phyloP scores from a whole-genome alignment of 768 basidiomycete species.

The Kwoniella newhampshirensis region DNA sequence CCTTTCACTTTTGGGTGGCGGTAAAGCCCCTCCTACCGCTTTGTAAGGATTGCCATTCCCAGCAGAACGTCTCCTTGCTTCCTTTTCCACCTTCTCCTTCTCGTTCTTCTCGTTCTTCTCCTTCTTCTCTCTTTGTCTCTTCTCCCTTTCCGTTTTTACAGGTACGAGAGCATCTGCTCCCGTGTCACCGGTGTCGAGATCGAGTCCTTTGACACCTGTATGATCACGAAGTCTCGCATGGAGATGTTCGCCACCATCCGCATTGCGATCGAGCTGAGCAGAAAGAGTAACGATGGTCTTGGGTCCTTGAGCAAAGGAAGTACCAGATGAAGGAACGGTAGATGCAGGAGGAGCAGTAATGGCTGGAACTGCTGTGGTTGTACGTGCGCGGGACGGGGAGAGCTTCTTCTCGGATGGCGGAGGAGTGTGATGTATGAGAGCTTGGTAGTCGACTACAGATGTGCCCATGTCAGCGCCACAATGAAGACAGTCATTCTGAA shows the following conservation, averaged over 20 bases:
- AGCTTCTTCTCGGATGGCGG: constrained; percentile 9
- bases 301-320: constrained; percentile 17
- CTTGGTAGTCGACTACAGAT: constrained; percentile 38
- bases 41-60: constrained; percentile 15
- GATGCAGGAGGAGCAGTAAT: constrained; percentile 1
- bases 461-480: constrained; percentile 6
- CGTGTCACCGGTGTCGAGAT: constrained; percentile 13
- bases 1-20: constrained; percentile 33
- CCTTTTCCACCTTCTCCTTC: constrained; percentile 16
- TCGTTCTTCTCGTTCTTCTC: constrained; percentile 31
- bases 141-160: constrained; percentile 12
- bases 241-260: constrained; percentile 30
- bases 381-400: neutral
- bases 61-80: neutral
- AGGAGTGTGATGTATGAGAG: constrained; percentile 28
- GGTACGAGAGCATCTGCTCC: neutral
- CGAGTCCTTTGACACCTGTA: constrained; percentile 21
- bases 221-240: constrained; percentile 33
- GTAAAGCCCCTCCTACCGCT: constrained; percentile 15
- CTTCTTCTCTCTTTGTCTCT: constrained; percentile 24
- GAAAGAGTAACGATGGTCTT: constrained; percentile 31
- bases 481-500: neutral
- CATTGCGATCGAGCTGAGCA: constrained; percentile 26
- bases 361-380: neutral
- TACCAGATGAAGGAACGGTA: neutral